A percentile compares a stretch with the other conserved stretches of the same genome.
phyloP scores from a whole-genome alignment of 164 flowering plant species.

The Malania oleifera region DNA sequence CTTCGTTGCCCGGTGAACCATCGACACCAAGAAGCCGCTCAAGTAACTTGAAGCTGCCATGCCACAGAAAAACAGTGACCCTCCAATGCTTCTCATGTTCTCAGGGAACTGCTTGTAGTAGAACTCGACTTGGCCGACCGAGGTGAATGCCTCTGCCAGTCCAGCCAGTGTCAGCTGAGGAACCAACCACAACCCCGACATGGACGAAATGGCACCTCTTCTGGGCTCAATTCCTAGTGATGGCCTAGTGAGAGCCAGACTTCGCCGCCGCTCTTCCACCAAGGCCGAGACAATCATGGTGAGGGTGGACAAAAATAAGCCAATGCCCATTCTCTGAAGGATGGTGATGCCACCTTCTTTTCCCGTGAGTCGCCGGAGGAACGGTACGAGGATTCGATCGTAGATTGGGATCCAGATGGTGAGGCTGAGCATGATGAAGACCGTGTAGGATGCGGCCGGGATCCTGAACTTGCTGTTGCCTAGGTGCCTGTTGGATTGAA shows the following conservation, averaged over 20 bases:
- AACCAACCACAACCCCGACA: conserved; percentile 44
- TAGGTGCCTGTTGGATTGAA: neutral
- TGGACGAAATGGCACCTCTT: conserved; percentile 38
- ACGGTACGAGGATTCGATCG: neutral
- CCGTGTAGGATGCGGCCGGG: neutral
- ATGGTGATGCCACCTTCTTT: neutral
- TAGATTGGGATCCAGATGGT: too few species aligned
- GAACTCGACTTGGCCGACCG: conserved; percentile 42
- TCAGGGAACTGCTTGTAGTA: conserved; percentile 67
- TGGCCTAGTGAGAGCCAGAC: neutral
- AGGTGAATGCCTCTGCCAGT: conserved; percentile 42
- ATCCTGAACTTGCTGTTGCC: neutral
- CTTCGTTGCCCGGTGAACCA: conserved; percentile 34
- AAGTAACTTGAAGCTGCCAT: conserved; percentile 37
- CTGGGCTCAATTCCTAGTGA: conserved; percentile 20
- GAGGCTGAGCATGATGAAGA: conserved; percentile 1
- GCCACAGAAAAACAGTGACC: conserved; percentile 33
- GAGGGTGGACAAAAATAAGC: neutral
- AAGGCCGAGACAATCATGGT: neutral
- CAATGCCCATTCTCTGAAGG: neutral
- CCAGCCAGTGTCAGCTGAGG: conserved; percentile 46
- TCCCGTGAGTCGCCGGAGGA: neutral
- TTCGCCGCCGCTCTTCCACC: neutral
- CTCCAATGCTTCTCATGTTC: conserved; percentile 62
- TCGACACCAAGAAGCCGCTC: conserved; percentile 34